Percentiles rank a stretch among this genome's conserved stretches.
Conservation (phyloP, 352 stramenopile species). For the Phytophthora macrochlamydospora region DNA sequence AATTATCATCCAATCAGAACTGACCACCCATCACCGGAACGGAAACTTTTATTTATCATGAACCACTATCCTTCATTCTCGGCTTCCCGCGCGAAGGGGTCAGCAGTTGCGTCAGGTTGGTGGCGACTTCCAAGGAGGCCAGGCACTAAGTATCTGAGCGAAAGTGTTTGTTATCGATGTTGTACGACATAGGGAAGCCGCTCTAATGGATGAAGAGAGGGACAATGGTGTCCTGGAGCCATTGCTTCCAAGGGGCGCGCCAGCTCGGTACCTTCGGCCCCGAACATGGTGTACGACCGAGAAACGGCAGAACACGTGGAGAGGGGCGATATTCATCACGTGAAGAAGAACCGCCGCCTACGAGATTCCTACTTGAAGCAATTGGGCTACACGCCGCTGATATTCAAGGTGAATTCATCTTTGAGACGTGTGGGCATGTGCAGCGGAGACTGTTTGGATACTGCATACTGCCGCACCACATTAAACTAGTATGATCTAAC, state of each 20-base stretch:
- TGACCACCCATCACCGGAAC: too few relatives aligned
- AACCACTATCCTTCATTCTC: too few relatives aligned
- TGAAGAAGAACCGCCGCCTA: constrained; percentile 41
- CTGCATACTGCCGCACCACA: neutral
- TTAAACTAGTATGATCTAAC: constrained; percentile 10
- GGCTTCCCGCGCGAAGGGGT: too few relatives aligned
- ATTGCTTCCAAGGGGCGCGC: constrained; percentile 53
- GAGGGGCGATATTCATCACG: constrained; percentile 17
- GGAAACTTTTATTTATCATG: too few relatives aligned
- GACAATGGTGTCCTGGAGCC: constrained; percentile 45
- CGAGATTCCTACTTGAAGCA: constrained; percentile 77
- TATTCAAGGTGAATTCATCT: constrained; percentile 64
- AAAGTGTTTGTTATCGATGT: neutral
- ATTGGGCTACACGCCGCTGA: constrained; percentile 79
- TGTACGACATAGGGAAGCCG: constrained; percentile 7
- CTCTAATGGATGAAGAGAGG: constrained; percentile 28
- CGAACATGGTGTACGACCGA: constrained; percentile 24
- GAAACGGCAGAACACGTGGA: constrained; percentile 13
- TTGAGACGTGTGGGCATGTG: constrained; percentile 11
- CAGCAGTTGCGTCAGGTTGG: too few relatives aligned
- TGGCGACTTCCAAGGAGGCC: too few relatives aligned
- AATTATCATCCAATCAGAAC: too few relatives aligned
- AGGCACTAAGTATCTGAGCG: too few relatives aligned
- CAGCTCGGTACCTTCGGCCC: constrained; percentile 20
- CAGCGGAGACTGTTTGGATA: neutral